phyloP scores from a whole-genome alignment of 164 flowering plant genomes.

The Stephania cephalantha region DNA sequence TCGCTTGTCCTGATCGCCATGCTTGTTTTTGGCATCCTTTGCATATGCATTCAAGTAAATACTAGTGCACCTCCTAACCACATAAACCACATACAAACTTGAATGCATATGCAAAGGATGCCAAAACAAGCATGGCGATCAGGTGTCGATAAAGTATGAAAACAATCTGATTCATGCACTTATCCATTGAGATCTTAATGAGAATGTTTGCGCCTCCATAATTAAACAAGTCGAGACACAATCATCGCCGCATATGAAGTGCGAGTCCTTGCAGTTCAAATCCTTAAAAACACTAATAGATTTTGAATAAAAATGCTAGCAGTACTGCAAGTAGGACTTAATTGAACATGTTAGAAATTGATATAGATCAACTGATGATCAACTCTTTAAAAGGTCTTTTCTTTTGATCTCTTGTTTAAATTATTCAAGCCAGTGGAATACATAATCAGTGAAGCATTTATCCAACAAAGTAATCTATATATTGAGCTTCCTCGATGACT shows the following conservation, averaged over 20 bases:
- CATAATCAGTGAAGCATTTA: slow-evolving; percentile 11
- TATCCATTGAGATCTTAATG: slow-evolving; percentile 32
- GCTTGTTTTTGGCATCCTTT: too few relatives aligned
- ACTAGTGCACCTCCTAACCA: too few relatives aligned
- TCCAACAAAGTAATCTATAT: background rate
- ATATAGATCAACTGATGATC: background rate
- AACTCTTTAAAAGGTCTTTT: background rate
- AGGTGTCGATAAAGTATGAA: slow-evolving; percentile 39
- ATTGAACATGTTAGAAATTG: background rate
- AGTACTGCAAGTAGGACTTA: background rate
- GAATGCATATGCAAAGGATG: slow-evolving; percentile 37
- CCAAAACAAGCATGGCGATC: slow-evolving; percentile 33
- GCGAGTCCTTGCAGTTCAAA: slow-evolving; percentile 9
- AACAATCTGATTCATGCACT: slow-evolving; percentile 32
- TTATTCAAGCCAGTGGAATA: slow-evolving; percentile 5
- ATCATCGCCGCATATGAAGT: slow-evolving; percentile 29
- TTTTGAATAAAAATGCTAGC: background rate
- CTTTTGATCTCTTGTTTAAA: background rate
- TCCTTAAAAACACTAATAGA: background rate
- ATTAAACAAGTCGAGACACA: slow-evolving; percentile 23
- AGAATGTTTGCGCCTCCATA: slow-evolving; percentile 38
- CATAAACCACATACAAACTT: slow-evolving; percentile 11
- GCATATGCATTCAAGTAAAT: too few relatives aligned
- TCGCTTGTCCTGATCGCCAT: slow-evolving; percentile 22
- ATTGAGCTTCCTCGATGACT: too few relatives aligned